Percentiles rank a stretch among this genome's conserved stretches.
Evolutionary conservation across 441 rosid genomes (phyloP).

Genomic region (Brassica hybrid): DNA sequence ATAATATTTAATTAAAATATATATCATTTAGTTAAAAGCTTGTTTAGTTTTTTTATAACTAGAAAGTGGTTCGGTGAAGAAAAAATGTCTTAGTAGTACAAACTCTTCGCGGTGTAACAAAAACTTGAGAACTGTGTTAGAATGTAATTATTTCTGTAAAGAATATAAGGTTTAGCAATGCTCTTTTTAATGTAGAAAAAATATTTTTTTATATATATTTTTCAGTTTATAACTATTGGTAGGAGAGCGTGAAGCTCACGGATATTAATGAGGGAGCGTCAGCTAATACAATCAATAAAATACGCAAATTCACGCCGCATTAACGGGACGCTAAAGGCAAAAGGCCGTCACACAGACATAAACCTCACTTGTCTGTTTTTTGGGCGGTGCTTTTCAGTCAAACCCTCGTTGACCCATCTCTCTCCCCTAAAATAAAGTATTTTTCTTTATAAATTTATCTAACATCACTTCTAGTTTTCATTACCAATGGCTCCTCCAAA

Average conservation of each 20-base stretch:
- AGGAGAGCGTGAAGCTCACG: conserved; percentile 32
- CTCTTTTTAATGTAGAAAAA: background rate
- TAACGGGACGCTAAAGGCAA: conserved; percentile 38
- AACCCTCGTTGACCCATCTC: conserved; percentile 51
- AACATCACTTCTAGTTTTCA: background rate
- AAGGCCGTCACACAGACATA: conserved; percentile 40
- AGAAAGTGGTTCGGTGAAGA: too few species aligned
- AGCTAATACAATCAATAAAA: conserved; percentile 13
- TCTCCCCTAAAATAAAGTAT: background rate
- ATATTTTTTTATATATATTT: background rate
- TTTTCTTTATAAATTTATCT: conserved; percentile 16
- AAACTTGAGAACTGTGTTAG: too few species aligned
- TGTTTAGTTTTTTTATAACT: too few species aligned
- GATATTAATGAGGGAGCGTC: conserved; percentile 30
- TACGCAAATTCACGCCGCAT: conserved; percentile 44
- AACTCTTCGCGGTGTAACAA: too few species aligned
- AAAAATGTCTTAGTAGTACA: too few species aligned
- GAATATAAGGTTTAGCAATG: background rate
- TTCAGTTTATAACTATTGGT: background rate
- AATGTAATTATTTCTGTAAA: too few species aligned
- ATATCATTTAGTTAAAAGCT: too few species aligned
- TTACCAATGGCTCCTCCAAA: conserved; percentile 52
- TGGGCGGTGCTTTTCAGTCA: conserved; percentile 77
- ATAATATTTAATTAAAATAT: too few species aligned
- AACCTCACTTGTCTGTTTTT: conserved; percentile 37